Percentiles rank a stretch among this genome's conserved stretches.
These are phyloP conservation scores for Debaryomyces sp. DNA, from an alignment of 1,139 yeast genomes.

Conservation along the genomic window DNA sequence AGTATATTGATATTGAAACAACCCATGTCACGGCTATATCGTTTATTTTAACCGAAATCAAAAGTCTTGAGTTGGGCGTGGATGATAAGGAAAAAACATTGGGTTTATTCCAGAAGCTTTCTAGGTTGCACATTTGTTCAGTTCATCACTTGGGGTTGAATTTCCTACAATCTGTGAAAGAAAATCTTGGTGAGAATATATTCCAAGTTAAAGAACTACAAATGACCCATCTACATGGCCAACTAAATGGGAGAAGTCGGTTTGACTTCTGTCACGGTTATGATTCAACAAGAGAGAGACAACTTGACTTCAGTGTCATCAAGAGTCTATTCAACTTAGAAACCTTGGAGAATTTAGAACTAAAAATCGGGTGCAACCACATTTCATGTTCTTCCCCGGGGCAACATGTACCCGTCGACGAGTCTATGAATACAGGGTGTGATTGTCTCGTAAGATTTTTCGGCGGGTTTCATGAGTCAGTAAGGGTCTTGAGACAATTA, in stretches of 20 bases:
- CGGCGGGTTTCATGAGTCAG: slow-evolving; percentile 3
- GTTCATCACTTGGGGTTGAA: slow-evolving; percentile 13
- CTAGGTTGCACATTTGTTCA: slow-evolving; percentile 8
- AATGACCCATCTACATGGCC: slow-evolving; percentile 17
- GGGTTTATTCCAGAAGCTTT: neutral
- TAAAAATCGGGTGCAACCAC: slow-evolving; percentile 16
- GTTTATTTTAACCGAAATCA: neutral
- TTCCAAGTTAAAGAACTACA: slow-evolving; percentile 7
- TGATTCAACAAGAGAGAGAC: slow-evolving; percentile 11
- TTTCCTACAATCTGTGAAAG: slow-evolving; percentile 7
- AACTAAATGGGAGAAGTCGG: slow-evolving; percentile 3
- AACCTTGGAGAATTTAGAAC: slow-evolving; percentile 7
- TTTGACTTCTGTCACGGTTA: slow-evolving; percentile 8
- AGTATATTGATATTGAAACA: neutral
- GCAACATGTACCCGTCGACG: slow-evolving; percentile 1
- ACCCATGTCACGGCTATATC: neutral
- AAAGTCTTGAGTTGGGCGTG: neutral
- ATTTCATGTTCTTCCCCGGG: slow-evolving; percentile 5
- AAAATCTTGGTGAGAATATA: neutral
- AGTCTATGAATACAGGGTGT: slow-evolving; percentile 8
- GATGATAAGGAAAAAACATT: neutral
- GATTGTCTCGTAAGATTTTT: slow-evolving; percentile 12
- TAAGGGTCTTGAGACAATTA: neutral
- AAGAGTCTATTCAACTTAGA: slow-evolving; percentile 3
- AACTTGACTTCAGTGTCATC: slow-evolving; percentile 9